Evolutionary conservation across 768 basidiomycete species (phyloP), one percentile per base, ranked within the genome.

Genomic region (Phylloporus rhodoxanthus): DNA sequence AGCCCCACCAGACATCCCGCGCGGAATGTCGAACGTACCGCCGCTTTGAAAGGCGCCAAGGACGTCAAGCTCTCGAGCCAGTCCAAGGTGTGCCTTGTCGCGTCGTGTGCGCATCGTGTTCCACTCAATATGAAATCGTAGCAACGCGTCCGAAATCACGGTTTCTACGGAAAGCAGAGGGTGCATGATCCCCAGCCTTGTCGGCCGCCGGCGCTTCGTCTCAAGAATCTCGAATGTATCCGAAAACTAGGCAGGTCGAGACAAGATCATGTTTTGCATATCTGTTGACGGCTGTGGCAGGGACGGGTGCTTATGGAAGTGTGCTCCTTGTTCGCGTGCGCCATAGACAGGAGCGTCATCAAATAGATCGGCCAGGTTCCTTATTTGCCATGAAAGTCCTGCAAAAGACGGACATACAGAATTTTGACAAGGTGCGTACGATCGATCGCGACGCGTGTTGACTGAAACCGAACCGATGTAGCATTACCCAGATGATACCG

Each of bases 351-450:
- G 54, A 55, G 10, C 19, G 25, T 0, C 67, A 72, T 47, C 55
- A 48, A n/a, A 39, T 68, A n/a, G 74, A 75, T 25, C 62, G 52
- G 4, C 60, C 67, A 2, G 67, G 66, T 20, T 57, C 68, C n/a
- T 29, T 73, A 2, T 76, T 78, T 41, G 79, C 78, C 5, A 41
- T 82, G 47, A 80, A 81, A 54, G 66, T 68, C 0, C 50, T 74
- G 25, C 61, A 55, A 26, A 76, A 75, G 57, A 64, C 64, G 20
- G 48, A 57, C 4, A 59, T 72, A 32, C 70, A 69, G 11, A 51
- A 58, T 15, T 47, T 55, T n/a, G 71, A 72, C 43, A 50, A 54
- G 17, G 66, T 69, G 45, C 17, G 68, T 57, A 39, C 10, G 37
- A 40, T 32, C 25, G 41, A 39, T 32, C 6, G 37, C 5, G 21